Conservation (phyloP, 306 rosid species). For the Rosa rugosa region DNA sequence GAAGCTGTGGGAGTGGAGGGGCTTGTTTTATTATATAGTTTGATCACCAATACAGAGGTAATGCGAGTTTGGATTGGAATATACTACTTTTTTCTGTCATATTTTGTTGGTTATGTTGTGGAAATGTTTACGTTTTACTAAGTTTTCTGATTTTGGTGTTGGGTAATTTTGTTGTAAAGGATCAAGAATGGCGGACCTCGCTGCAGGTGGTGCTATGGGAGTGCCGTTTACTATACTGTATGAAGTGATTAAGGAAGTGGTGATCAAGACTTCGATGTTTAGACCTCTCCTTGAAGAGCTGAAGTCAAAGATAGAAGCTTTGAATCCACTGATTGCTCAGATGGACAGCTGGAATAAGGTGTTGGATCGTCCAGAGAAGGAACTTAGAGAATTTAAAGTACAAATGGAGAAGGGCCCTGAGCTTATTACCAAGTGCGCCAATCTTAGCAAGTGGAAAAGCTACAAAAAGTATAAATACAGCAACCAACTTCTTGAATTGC, state of each 20-base stretch:
- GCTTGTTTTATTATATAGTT: not conserved
- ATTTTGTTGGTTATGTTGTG: not conserved
- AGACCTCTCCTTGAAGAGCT: not conserved
- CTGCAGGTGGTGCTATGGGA: not conserved
- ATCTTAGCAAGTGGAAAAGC: conserved; percentile 38
- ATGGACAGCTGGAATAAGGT: conserved; percentile 16
- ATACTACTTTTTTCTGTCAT: not conserved
- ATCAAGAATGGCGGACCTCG: not conserved
- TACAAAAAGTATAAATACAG: conserved; percentile 26
- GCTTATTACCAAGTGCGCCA: conserved; percentile 30
- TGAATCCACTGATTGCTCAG: conserved; percentile 23
- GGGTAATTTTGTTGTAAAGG: not conserved
- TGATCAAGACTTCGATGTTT: not conserved
- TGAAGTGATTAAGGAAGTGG: conserved; percentile 8
- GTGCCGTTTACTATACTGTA: not conserved
- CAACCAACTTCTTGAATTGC: conserved; percentile 35
- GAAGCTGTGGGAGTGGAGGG: not conserved
- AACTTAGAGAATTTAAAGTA: conserved; percentile 11
- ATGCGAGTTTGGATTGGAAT: not conserved
- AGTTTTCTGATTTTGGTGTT: not conserved
- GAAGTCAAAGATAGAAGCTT: not conserved
- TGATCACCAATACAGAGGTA: not conserved
- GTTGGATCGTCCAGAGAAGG: conserved; percentile 35
- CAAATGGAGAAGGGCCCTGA: conserved; percentile 18
- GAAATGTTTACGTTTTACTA: not conserved